Evolutionary conservation across 2,329 filamentous ascomycete genomes (phyloP).

Genomic region (Colletotrichum tropicale): DNA sequence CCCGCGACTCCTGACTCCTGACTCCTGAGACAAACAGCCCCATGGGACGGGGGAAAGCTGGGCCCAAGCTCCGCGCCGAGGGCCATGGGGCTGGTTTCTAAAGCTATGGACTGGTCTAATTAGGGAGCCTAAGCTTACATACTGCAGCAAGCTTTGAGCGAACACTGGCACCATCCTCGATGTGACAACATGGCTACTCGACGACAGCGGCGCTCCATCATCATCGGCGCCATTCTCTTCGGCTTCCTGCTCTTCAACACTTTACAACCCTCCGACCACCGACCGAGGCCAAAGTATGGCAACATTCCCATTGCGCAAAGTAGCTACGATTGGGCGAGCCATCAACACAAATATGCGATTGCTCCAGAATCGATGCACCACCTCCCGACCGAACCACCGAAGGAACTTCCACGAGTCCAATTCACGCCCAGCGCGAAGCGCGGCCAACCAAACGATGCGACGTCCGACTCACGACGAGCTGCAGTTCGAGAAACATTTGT

Average conservation of each 20-base stretch:
- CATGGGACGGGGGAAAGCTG: background rate
- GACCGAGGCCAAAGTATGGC: background rate
- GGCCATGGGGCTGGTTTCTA: background rate
- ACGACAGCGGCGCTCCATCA: slow-evolving; percentile 17
- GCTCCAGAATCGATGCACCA: slow-evolving; percentile 12
- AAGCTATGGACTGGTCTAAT: background rate
- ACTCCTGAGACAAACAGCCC: background rate
- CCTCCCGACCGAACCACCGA: background rate
- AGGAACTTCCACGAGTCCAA: slow-evolving; percentile 11
- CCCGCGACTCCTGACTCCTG: background rate
- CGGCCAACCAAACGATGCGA: slow-evolving; percentile 1
- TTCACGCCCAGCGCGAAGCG: slow-evolving; percentile 11
- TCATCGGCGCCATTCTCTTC: slow-evolving; percentile 12
- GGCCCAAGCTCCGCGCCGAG: background rate
- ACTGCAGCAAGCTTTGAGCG: background rate
- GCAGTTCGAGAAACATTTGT: slow-evolving; percentile 37
- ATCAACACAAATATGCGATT: slow-evolving; percentile 8
- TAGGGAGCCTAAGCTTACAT: background rate
- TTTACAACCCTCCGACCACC: background rate
- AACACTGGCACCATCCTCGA: background rate
- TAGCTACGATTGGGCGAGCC: slow-evolving; percentile 19
- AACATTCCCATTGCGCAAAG: slow-evolving; percentile 8
- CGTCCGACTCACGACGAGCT: slow-evolving; percentile 14
- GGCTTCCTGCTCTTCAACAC: background rate
- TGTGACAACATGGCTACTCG: slow-evolving; percentile 20